Conservation (phyloP, 257 asterid genomes). For the Thymus mandschuricus region DNA sequence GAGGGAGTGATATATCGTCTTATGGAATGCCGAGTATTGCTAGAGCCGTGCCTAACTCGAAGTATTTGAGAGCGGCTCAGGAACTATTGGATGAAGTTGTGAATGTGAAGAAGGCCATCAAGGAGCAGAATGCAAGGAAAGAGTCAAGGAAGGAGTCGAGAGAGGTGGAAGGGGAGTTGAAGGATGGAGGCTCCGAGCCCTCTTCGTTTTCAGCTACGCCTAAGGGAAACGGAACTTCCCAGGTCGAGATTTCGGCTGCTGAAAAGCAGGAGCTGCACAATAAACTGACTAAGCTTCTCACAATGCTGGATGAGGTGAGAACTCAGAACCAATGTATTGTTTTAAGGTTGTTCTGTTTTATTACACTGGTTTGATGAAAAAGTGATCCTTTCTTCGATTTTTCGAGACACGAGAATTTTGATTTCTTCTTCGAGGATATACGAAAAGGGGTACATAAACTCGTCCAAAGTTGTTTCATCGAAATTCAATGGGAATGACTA, state of each 20-base stretch:
- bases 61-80: conserved; percentile 80
- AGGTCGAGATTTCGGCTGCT: conserved; percentile 56
- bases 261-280: conserved; percentile 81
- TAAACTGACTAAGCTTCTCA: conserved; percentile 68
- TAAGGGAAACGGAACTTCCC: conserved; percentile 38
- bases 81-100: conserved; percentile 82
- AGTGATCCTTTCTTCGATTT: background rate
- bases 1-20: conserved; percentile 39
- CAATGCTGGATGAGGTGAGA: conserved; percentile 88
- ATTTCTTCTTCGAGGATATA: background rate
- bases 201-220: conserved; percentile 45
- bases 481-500: no score
- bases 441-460: background rate
- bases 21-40: conserved; percentile 49
- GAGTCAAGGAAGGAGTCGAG: conserved; percentile 43
- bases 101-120: conserved; percentile 64
- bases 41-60: conserved; percentile 58
- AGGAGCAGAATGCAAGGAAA: conserved; percentile 46
- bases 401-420: background rate
- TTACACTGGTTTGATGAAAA: background rate
- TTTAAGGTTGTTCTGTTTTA: background rate
- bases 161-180: conserved; percentile 47
- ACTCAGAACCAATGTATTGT: conserved; percentile 32
- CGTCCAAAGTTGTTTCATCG: background rate
- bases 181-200: conserved; percentile 49